Percentiles rank a stretch among this genome's conserved stretches.
Evolutionary conservation across 2,329 filamentous ascomycete genomes (phyloP).

Genomic region (Pyricularia grisea): DNA sequence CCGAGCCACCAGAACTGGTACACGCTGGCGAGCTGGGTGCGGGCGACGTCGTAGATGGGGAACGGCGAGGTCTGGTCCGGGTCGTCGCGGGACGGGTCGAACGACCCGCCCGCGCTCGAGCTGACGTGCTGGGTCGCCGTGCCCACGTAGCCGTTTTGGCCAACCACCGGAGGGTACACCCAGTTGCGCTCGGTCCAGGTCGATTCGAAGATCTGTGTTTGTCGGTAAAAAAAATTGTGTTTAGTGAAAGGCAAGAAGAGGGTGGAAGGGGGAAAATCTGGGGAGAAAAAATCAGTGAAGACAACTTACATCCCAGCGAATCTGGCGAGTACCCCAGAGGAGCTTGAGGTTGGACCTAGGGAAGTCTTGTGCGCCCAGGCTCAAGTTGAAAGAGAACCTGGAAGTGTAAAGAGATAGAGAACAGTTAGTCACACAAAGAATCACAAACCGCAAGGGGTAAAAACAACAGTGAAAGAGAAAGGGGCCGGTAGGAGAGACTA

Average conservation of each 20-base stretch:
- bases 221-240: neutral
- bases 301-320: constrained; percentile 19
- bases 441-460: neutral
- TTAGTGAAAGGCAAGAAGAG: neutral
- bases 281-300: no score
- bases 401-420: no score
- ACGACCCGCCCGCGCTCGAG: constrained; percentile 9
- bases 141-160: constrained; percentile 14
- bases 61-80: constrained; percentile 7
- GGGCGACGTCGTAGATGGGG: constrained; percentile 12
- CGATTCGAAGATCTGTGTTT: constrained; percentile 9
- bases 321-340: constrained; percentile 17
- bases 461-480: neutral
- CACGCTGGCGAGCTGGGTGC: constrained; percentile 9
- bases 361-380: constrained; percentile 15
- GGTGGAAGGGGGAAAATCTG: neutral
- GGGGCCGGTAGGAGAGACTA: neutral
- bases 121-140: constrained; percentile 9
- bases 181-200: constrained; percentile 14
- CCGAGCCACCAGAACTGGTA: constrained; percentile 11
- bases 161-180: constrained; percentile 16
- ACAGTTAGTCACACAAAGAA: neutral
- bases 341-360: constrained; percentile 15
- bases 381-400: constrained; percentile 15
- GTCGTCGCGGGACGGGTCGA: constrained; percentile 5